Evolutionary conservation across 305 asterid species (phyloP).

Genomic region (Andrographis paniculata): DNA sequence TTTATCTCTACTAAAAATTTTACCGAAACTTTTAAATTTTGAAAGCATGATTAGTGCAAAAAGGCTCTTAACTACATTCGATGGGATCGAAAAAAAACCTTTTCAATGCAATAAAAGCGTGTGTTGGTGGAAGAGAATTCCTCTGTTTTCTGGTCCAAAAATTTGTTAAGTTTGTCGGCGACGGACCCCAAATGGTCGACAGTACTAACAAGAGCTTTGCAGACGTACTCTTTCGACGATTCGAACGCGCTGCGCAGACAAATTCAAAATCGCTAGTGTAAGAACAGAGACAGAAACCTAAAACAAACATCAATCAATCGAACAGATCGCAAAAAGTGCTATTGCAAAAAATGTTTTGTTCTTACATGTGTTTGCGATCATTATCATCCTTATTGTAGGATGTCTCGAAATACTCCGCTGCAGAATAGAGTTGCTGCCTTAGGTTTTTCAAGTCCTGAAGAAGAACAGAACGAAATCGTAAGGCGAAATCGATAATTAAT

Average conservation of each 20-base stretch:
- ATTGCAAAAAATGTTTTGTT: too few relatives aligned
- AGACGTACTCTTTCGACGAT: conserved; percentile 50
- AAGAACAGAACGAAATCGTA: neutral
- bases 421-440: conserved; percentile 54
- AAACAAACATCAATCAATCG: neutral
- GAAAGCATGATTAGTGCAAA: neutral
- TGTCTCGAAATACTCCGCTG: conserved; percentile 66
- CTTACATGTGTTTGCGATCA: conserved; percentile 55
- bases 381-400: conserved; percentile 41
- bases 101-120: conserved; percentile 46
- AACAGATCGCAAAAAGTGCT: too few relatives aligned
- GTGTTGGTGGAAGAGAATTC: conserved; percentile 35
- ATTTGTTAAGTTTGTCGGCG: conserved; percentile 50
- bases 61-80: neutral
- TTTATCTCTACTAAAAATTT: too few relatives aligned
- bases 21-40: too few relatives aligned
- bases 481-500: neutral
- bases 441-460: conserved; percentile 56
- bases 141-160: conserved; percentile 50
- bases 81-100: too few relatives aligned
- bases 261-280: neutral
- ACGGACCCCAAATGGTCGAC: conserved; percentile 78
- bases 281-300: neutral
- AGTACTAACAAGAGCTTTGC: conserved; percentile 54
- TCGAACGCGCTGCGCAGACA: conserved; percentile 40